Conservation (phyloP, 768 basidiomycete species). For the Lactarius pseudohatsudake region DNA sequence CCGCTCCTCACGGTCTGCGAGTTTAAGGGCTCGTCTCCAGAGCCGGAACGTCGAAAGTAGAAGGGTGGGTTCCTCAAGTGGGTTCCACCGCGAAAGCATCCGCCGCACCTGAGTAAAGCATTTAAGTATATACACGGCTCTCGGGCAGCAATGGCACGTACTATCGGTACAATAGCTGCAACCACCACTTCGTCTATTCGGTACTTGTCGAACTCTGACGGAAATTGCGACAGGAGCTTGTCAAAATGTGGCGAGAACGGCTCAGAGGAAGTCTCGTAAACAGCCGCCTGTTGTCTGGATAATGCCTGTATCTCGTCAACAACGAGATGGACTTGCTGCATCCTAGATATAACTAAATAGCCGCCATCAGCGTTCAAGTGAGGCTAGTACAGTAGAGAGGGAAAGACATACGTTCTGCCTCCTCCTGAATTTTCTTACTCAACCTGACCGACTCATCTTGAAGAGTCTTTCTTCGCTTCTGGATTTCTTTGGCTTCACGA, state of each 20-base stretch:
- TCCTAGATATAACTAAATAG: slow-evolving; percentile 65
- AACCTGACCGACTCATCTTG: slow-evolving; percentile 68
- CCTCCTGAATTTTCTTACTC: slow-evolving; percentile 65
- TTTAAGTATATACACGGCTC: not conserved
- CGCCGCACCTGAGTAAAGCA: slow-evolving; percentile 53
- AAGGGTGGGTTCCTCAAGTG: slow-evolving; percentile 69
- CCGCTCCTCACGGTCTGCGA: slow-evolving; percentile 48
- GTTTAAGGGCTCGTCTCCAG: slow-evolving; percentile 69
- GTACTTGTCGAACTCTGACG: slow-evolving; percentile 73
- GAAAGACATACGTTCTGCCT: slow-evolving; percentile 64
- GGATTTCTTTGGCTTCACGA: slow-evolving; percentile 80
- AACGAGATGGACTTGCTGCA: slow-evolving; percentile 75
- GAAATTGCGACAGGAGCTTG: slow-evolving; percentile 66
- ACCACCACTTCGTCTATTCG: slow-evolving; percentile 90
- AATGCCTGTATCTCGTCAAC: slow-evolving; percentile 67
- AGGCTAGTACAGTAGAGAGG: not conserved
- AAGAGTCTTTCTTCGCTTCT: slow-evolving; percentile 75
- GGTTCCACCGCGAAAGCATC: slow-evolving; percentile 76
- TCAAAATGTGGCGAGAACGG: slow-evolving; percentile 72
- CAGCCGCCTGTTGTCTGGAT: slow-evolving; percentile 60
- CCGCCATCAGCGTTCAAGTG: slow-evolving; percentile 14
- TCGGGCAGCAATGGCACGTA: slow-evolving; percentile 34
- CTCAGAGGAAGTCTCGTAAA: slow-evolving; percentile 72
- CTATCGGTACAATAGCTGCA: slow-evolving; percentile 82
- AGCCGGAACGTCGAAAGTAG: slow-evolving; percentile 64